Percentiles rank a stretch among this genome's conserved stretches.
These are phyloP conservation scores for Elaphomyces granulatus DNA, from an alignment of 495 filamentous ascomycete genomes.

Conservation along the genomic window DNA sequence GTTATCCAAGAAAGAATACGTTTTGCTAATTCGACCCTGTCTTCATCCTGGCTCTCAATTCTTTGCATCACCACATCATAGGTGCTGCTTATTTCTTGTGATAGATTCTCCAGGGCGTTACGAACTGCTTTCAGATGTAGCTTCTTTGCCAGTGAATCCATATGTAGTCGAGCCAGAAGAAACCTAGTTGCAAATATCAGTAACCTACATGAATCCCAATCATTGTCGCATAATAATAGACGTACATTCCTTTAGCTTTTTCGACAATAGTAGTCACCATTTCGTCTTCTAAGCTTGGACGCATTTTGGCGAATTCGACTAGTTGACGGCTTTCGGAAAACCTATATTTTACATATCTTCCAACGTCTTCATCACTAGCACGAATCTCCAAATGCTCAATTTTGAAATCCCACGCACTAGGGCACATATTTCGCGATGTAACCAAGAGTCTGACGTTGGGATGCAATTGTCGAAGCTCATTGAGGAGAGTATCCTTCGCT, in stretches of 20 bases:
- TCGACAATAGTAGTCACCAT: conserved; percentile 13
- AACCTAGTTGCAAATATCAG: no score
- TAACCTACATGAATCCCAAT: no score
- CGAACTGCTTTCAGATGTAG: conserved; percentile 15
- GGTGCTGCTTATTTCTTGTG: conserved; percentile 11
- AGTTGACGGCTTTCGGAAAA: no score
- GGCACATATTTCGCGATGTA: conserved; percentile 17
- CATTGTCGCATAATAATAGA: no score
- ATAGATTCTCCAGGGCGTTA: conserved; percentile 15
- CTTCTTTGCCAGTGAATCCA: conserved; percentile 24
- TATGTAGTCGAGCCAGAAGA: conserved; percentile 31
- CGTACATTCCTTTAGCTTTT: conserved; percentile 15
- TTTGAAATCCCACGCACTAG: conserved; percentile 15
- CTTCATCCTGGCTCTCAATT: conserved; percentile 19
- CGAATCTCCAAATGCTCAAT: conserved; percentile 15
- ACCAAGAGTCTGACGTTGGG: conserved; percentile 14
- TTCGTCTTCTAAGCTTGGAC: conserved; percentile 9
- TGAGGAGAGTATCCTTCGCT: conserved; percentile 14
- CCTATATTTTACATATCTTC: conserved; percentile 19
- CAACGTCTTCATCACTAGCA: conserved; percentile 19
- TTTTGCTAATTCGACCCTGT: conserved; percentile 14
- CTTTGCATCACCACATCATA: conserved; percentile 27
- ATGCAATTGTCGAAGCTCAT: conserved; percentile 16
- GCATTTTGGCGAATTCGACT: conserved; percentile 15
- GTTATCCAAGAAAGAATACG: conserved; percentile 29